phyloP scores from a whole-genome alignment of 805 yeast species.

The Candida chauliodis region DNA sequence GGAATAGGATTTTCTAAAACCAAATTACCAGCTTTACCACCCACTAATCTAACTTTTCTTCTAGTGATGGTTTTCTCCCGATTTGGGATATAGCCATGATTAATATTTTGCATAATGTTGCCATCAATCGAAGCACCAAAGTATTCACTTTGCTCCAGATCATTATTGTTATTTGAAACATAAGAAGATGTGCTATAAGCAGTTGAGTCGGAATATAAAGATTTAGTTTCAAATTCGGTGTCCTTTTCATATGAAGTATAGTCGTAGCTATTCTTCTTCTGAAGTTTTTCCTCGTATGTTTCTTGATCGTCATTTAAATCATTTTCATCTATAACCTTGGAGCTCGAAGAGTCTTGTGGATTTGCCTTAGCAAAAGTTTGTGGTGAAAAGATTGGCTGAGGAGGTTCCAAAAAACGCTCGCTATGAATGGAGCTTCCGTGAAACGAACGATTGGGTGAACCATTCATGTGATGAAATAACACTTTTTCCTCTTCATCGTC shows the following conservation, averaged over 20 bases:
- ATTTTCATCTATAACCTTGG: neutral
- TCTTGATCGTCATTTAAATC: constrained; percentile 17
- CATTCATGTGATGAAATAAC: constrained; percentile 17
- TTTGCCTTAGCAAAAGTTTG: constrained; percentile 59
- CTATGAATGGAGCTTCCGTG: constrained; percentile 35
- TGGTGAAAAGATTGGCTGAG: constrained; percentile 64
- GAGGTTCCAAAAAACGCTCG: constrained; percentile 55
- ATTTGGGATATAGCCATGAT: constrained; percentile 45
- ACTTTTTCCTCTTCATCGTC: constrained; percentile 22
- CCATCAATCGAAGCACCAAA: constrained; percentile 46
- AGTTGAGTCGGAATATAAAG: constrained; percentile 33
- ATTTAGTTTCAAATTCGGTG: constrained; percentile 29
- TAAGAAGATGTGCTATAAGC: constrained; percentile 32
- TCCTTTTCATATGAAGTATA: constrained; percentile 33
- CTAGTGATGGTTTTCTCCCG: constrained; percentile 66
- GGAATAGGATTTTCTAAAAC: constrained; percentile 95
- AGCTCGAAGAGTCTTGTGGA: neutral
- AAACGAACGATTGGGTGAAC: constrained; percentile 34
- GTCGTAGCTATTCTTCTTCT: constrained; percentile 25
- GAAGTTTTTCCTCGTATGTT: constrained; percentile 16
- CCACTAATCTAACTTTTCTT: constrained; percentile 68
- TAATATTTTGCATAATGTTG: constrained; percentile 43
- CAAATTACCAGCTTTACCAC: constrained; percentile 66
- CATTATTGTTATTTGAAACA: constrained; percentile 17
- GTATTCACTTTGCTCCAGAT: constrained; percentile 30